Evolutionary conservation across 768 basidiomycete genomes (phyloP).

Genomic region (Mycena vitilis): DNA sequence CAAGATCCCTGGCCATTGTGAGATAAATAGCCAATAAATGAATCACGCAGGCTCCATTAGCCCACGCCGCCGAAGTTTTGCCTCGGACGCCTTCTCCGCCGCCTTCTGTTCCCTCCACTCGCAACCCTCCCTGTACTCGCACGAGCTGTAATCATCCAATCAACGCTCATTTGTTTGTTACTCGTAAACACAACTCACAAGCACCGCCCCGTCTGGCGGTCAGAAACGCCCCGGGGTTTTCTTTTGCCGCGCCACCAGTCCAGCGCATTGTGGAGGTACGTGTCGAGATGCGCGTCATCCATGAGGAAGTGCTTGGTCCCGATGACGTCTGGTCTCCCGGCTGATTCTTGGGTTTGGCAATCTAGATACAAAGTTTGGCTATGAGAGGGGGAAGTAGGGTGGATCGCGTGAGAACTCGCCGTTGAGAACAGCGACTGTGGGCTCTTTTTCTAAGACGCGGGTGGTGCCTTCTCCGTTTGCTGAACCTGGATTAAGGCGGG

Average conservation of each 20-base stretch:
- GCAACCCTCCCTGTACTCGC: constrained; percentile 80
- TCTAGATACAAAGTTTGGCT: not conserved
- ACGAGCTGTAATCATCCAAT: too few relatives aligned
- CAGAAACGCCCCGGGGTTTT: constrained; percentile 74
- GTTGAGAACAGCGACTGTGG: not conserved
- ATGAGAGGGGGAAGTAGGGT: not conserved
- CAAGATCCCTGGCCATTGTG: not conserved
- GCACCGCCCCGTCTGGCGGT: constrained; percentile 72
- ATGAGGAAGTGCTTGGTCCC: constrained; percentile 72
- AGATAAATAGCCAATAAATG: constrained; percentile 1
- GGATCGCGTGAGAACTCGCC: constrained; percentile 39
- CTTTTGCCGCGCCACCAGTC: constrained; percentile 84
- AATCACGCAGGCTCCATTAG: not conserved
- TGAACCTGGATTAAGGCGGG: not conserved
- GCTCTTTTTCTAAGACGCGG: not conserved
- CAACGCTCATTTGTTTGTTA: too few relatives aligned
- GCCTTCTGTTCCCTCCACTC: constrained; percentile 82
- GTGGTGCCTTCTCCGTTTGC: not conserved
- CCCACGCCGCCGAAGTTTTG: not conserved
- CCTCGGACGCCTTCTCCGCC: constrained; percentile 58
- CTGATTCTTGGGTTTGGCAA: not conserved
- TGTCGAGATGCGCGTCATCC: constrained; percentile 63
- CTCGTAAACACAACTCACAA: too few relatives aligned
- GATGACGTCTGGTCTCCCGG: constrained; percentile 59
- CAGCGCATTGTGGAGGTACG: constrained; percentile 64